A percentile compares a stretch with the other conserved stretches of the same genome.
Evolutionary conservation across 345 rosid species (phyloP).

Genomic region (Eucalyptus cladocalyx): DNA sequence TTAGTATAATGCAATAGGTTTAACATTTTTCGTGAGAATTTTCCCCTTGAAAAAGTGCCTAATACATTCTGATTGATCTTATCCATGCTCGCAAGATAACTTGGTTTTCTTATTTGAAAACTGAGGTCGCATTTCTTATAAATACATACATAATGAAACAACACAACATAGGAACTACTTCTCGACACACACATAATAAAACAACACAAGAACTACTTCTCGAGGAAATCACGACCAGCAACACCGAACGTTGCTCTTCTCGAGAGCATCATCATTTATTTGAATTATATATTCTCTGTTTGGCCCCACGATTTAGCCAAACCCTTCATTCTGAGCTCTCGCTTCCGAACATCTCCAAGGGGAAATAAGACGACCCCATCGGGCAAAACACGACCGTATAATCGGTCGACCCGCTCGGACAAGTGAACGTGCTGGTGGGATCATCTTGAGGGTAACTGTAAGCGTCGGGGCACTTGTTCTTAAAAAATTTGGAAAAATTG

Average conservation of each 20-base stretch:
- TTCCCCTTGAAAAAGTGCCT: neutral
- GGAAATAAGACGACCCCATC: neutral
- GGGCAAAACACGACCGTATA: constrained; percentile 13
- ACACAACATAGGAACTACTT: neutral
- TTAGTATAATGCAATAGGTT: neutral
- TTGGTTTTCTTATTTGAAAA: neutral
- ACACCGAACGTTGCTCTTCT: neutral
- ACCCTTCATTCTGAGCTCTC: neutral
- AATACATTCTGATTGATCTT: neutral
- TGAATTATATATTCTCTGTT: neutral
- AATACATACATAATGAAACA: neutral
- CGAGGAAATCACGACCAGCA: neutral
- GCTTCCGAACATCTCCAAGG: constrained; percentile 3
- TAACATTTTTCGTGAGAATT: neutral
- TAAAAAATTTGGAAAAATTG: neutral
- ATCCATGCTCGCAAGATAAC: neutral
- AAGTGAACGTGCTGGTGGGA: neutral
- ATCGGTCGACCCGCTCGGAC: neutral
- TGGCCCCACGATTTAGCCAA: neutral
- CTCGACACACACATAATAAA: neutral
- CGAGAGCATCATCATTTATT: neutral
- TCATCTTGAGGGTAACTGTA: neutral
- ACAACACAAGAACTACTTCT: neutral
- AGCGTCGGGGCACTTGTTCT: neutral
- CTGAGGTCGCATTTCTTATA: neutral